phyloP scores from a whole-genome alignment of 2,329 filamentous ascomycete genomes.

The Trichoderma cornu-damae region DNA sequence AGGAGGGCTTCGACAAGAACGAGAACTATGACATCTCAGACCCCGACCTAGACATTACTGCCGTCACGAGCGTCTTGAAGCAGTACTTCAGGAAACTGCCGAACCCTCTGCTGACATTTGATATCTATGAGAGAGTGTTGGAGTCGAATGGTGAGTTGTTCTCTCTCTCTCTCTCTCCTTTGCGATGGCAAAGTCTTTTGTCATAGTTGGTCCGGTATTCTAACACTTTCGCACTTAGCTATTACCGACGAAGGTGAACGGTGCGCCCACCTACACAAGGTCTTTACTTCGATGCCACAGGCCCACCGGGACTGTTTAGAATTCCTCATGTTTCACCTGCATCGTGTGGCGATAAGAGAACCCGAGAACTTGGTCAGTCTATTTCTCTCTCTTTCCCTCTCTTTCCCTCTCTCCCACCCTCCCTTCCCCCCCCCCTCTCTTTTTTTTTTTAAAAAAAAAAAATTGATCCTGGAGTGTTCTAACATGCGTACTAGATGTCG shows the following conservation, averaged over 20 bases:
- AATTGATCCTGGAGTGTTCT: too few species aligned
- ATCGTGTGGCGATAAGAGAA: slow-evolving; percentile 76
- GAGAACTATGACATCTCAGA: slow-evolving; percentile 90
- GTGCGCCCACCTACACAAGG: slow-evolving; percentile 64
- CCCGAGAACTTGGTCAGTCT: slow-evolving; percentile 71
- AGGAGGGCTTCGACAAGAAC: slow-evolving; percentile 83
- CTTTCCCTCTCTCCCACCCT: not conserved
- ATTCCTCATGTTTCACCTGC: slow-evolving; percentile 90
- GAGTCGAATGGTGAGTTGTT: slow-evolving; percentile 66
- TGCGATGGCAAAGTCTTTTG: not conserved
- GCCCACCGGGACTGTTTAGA: slow-evolving; percentile 86
- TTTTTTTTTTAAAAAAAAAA: too few species aligned
- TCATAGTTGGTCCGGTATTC: not conserved
- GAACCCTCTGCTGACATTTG: slow-evolving; percentile 81
- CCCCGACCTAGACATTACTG: slow-evolving; percentile 88
- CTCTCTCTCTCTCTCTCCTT: too few species aligned
- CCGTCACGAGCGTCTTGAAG: slow-evolving; percentile 91
- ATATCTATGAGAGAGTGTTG: slow-evolving; percentile 83
- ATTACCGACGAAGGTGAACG: slow-evolving; percentile 63
- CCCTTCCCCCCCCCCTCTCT: not conserved
- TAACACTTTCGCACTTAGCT: slow-evolving; percentile 41
- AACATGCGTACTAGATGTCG: slow-evolving; percentile 63
- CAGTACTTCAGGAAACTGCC: slow-evolving; percentile 96
- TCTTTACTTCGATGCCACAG: slow-evolving; percentile 72
- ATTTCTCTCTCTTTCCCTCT: not conserved